Evolutionary conservation across 768 basidiomycete genomes (phyloP).

Genomic region (Pleurotus platypus): DNA sequence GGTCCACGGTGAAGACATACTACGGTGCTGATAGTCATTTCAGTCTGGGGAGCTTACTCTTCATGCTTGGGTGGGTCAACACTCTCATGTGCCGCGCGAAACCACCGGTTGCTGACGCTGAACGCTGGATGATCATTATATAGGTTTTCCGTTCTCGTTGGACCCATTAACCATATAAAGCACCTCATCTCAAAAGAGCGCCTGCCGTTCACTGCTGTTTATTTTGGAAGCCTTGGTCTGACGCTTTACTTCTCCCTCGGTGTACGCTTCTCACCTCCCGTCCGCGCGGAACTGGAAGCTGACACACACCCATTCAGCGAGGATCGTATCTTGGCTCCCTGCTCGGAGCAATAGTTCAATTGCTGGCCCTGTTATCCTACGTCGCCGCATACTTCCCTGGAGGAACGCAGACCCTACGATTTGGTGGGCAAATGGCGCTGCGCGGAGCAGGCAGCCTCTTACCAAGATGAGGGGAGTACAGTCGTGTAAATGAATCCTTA

Average conservation of each 20-base stretch:
- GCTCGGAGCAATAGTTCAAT: constrained; percentile 77
- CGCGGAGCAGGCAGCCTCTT: constrained; percentile 82
- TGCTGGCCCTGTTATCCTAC: constrained; percentile 81
- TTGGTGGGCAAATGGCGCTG: constrained; percentile 77
- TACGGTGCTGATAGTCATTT: constrained; percentile 90
- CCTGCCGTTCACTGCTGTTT: constrained; percentile 79
- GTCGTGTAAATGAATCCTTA: no score
- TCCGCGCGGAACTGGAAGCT: not conserved
- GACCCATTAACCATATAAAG: constrained; percentile 89
- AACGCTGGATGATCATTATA: not conserved
- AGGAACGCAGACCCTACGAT: constrained; percentile 73
- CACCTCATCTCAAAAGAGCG: constrained; percentile 82
- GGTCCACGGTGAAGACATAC: not conserved
- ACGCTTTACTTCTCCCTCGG: constrained; percentile 92
- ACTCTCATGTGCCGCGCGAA: not conserved
- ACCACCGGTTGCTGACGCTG: not conserved
- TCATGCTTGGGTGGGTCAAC: constrained; percentile 81
- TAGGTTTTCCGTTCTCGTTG: constrained; percentile 83
- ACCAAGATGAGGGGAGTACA: constrained; percentile 50
- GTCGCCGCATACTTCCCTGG: constrained; percentile 93
- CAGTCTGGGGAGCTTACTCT: constrained; percentile 85
- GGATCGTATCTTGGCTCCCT: constrained; percentile 87
- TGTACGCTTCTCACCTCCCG: constrained; percentile 42
- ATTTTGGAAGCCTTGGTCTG: constrained; percentile 77
- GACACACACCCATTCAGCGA: constrained; percentile 38